Percentiles rank a stretch among this genome's conserved stretches.
Evolutionary conservation across 1,284 basidiomycete species (phyloP).

Genomic region (Moesziomyces globuligerus): DNA sequence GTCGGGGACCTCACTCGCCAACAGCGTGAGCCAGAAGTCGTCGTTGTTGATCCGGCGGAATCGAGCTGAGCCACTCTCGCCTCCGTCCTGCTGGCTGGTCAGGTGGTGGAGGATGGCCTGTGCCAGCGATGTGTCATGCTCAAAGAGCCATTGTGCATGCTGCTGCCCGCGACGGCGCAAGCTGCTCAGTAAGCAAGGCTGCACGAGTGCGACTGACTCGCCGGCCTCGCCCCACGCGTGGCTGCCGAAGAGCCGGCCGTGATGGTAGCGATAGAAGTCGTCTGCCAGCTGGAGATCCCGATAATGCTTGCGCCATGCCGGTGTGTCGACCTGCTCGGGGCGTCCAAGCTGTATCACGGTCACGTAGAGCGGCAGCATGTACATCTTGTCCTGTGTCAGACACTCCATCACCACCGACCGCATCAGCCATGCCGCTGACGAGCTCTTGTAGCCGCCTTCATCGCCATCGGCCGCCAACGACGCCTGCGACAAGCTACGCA

Average conservation of each 20-base stretch:
- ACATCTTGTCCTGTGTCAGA: slow-evolving; percentile 82
- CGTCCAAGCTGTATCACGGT: slow-evolving; percentile 14
- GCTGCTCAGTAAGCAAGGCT: slow-evolving; percentile 14
- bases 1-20: slow-evolving; percentile 20
- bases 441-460: neutral
- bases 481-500: slow-evolving; percentile 36
- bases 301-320: slow-evolving; percentile 8
- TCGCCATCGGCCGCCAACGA: neutral
- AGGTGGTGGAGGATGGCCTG: slow-evolving; percentile 10
- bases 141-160: slow-evolving; percentile 8
- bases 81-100: neutral
- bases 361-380: slow-evolving; percentile 23
- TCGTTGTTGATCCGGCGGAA: no score
- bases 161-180: slow-evolving; percentile 19
- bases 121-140: slow-evolving; percentile 1
- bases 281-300: slow-evolving; percentile 32
- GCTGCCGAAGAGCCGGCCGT: slow-evolving; percentile 7
- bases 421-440: slow-evolving; percentile 72
- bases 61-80: neutral
- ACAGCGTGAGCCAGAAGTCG: slow-evolving; percentile 13
- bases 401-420: slow-evolving; percentile 85
- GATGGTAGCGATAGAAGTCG: slow-evolving; percentile 22
- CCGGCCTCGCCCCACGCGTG: neutral
- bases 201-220: slow-evolving; percentile 18
- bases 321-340: neutral